These are phyloP conservation scores for Trichoderma sp. DNA, from an alignment of 2,329 filamentous ascomycete genomes.

Conservation along the genomic window DNA sequence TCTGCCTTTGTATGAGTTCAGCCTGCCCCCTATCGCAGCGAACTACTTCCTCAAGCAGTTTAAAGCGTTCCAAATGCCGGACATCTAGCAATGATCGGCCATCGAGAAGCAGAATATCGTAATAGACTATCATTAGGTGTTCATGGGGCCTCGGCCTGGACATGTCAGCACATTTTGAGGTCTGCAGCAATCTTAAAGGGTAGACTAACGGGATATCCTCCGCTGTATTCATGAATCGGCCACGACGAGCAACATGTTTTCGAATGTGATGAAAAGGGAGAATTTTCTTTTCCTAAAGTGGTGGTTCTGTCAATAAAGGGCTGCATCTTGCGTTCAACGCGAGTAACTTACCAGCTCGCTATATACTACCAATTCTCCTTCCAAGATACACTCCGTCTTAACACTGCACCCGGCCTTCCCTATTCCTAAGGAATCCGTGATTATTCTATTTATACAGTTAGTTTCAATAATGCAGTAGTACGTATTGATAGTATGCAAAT, in stretches of 20 bases:
- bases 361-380: slow-evolving; percentile 83
- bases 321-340: too few species aligned
- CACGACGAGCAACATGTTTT: slow-evolving; percentile 76
- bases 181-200: background rate
- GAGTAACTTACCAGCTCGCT: slow-evolving; percentile 57
- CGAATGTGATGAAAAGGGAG: slow-evolving; percentile 81
- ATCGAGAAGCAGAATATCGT: slow-evolving; percentile 60
- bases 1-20: slow-evolving; percentile 66
- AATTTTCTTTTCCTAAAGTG: slow-evolving; percentile 58
- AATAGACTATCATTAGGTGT: slow-evolving; percentile 66
- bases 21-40: slow-evolving; percentile 61
- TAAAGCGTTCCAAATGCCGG: slow-evolving; percentile 63
- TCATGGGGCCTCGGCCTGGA: slow-evolving; percentile 54
- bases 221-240: slow-evolving; percentile 67
- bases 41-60: slow-evolving; percentile 61
- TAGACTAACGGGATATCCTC: slow-evolving; percentile 67
- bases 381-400: slow-evolving; percentile 70
- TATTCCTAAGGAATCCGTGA: slow-evolving; percentile 67
- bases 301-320: background rate
- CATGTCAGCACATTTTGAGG: background rate
- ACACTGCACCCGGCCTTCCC: slow-evolving; percentile 62
- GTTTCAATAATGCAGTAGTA: background rate
- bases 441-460: slow-evolving; percentile 47
- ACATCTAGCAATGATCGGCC: slow-evolving; percentile 54
- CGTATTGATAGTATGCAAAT: slow-evolving; percentile 30